Conservation (phyloP, 495 filamentous ascomycete species). For the Usnea hakonensis region DNA sequence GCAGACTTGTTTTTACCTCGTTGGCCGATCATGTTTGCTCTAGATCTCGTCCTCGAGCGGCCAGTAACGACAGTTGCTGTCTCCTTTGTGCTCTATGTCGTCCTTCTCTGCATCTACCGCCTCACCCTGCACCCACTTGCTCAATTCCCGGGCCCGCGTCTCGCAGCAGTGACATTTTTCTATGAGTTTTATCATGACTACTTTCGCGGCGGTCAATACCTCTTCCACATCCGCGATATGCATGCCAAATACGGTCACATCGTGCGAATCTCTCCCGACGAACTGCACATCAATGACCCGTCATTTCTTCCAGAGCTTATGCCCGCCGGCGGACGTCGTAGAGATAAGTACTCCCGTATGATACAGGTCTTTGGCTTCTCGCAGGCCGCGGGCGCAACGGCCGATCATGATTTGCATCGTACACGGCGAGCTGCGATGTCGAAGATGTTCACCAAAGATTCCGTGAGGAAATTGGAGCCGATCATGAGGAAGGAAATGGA, state of each 20-base stretch:
- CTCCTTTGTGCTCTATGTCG: background rate
- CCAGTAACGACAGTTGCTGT: conserved; percentile 1
- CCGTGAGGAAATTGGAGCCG: conserved; percentile 19
- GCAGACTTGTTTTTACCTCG: too few relatives aligned
- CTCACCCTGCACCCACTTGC: conserved; percentile 28
- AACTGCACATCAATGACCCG: conserved; percentile 26
- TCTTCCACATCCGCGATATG: conserved; percentile 19
- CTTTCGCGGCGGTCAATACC: conserved; percentile 13
- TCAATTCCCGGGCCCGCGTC: conserved; percentile 29
- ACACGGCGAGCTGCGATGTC: conserved; percentile 29
- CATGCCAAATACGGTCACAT: conserved; percentile 21
- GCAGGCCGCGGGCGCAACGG: conserved; percentile 19
- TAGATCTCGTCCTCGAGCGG: background rate
- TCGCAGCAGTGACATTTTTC: conserved; percentile 28
- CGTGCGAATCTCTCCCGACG: conserved; percentile 23
- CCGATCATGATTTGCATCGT: conserved; percentile 30
- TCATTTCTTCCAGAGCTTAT: conserved; percentile 18
- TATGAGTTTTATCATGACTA: conserved; percentile 29
- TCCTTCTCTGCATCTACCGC: conserved; percentile 23
- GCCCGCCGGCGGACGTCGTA: conserved; percentile 6
- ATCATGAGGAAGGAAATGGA: conserved; percentile 19
- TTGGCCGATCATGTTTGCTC: background rate
- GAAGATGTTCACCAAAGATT: conserved; percentile 28
- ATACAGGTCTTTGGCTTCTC: conserved; percentile 16
- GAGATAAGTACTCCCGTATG: conserved; percentile 13